Percentiles rank a stretch among this genome's conserved stretches.
These are phyloP conservation scores for Nannizzia gypsea DNA, from an alignment of 2,329 filamentous ascomycete genomes.

Conservation along the genomic window DNA sequence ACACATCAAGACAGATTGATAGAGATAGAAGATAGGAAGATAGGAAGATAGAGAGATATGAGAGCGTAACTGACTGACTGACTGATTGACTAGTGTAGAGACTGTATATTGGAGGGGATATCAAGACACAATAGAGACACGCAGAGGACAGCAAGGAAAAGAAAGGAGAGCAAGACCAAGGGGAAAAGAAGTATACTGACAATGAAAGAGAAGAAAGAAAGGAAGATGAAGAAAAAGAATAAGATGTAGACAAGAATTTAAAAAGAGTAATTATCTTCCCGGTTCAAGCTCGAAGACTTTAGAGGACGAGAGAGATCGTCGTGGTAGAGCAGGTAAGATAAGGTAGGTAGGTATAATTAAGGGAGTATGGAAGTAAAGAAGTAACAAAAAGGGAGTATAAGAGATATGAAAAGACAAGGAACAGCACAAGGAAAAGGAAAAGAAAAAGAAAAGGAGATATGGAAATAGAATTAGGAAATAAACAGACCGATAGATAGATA, in stretches of 20 bases:
- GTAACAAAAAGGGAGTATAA: not conserved
- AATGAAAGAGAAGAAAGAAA: not conserved
- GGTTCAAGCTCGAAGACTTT: not conserved
- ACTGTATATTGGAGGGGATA: conserved; percentile 1
- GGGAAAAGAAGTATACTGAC: conserved; percentile 1
- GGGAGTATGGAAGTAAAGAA: too few species aligned
- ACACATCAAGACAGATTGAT: too few species aligned
- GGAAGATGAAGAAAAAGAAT: not conserved
- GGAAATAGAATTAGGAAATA: conserved; percentile 5
- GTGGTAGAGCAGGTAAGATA: not conserved
- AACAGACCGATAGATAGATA: not conserved
- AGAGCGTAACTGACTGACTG: too few species aligned
- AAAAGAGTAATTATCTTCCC: not conserved
- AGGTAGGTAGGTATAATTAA: not conserved
- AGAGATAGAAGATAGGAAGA: too few species aligned
- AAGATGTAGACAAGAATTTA: not conserved
- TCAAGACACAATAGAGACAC: not conserved
- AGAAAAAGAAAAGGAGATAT: not conserved
- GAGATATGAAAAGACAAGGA: not conserved
- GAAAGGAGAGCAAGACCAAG: too few species aligned
- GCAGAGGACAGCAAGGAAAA: not conserved
- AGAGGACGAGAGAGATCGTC: not conserved
- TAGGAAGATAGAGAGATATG: not conserved
- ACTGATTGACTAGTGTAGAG: not conserved
- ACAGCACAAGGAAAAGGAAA: conserved; percentile 1